Base-by-base conservation (phyloP, 441 rosid species). In the Gossypium aridum region DNA sequence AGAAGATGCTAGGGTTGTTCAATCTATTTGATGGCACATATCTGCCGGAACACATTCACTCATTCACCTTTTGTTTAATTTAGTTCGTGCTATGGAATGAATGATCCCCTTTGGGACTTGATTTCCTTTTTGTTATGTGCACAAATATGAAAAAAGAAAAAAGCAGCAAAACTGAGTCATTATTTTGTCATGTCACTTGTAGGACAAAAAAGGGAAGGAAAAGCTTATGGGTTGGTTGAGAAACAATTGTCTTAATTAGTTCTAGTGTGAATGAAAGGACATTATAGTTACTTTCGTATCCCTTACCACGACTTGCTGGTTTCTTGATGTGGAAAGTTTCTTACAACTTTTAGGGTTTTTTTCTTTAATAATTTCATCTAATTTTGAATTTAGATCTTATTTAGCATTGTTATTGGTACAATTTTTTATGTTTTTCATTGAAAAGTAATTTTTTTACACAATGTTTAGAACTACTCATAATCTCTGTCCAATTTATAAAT, bases 401-500 rank as follows among this genome's bases (percentile, higher is more conserved):
- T 28, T 28, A 28, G 34, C 6, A 28, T 4, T 28, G 34, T 28
- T 28, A 0, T 28, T 28, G 1, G 34, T 28, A 28, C 6, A 28
- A 28, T 4, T 28, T 28, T 28, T 28, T 0, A 28, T 28, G 34
- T 0, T 28, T 28, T 28, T 4, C 34, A 4, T 28, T 4, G 6
- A 28, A 28, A 28, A 28, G 6, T 28, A 28, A 28, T 28, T 26
- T 26, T 28, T 28, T 49, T 49, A 7, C 2, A 65, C 2, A 19
- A 43, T 4, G 0, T 28, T 28, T 28, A 28, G 0, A 28, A 28
- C 1, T 28, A 28, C 0, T 0, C 1, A 28, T 28, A 28, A 28
- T 28, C 0, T 0, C 6, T 4, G 0, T 28, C 0, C 1, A 28
- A 28, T 0, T 28, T 0, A 28, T 28, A 28, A 28, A 28, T 0